Percentiles rank a stretch among this genome's conserved stretches.
Conservation (phyloP, 139 green algal species). For the Penium margaritaceum region DNA sequence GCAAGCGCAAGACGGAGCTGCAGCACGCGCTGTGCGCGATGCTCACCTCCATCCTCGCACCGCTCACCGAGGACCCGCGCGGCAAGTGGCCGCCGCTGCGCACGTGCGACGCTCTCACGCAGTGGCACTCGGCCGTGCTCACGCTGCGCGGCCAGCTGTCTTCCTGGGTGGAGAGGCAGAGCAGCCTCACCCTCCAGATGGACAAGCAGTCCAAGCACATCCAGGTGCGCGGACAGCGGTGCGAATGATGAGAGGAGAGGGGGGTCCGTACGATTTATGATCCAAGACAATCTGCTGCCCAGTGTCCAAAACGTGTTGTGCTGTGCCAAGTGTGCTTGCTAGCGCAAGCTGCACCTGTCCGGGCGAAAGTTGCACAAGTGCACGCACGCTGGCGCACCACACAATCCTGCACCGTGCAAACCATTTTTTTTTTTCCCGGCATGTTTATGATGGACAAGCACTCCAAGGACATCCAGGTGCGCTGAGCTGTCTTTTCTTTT, state of each 20-base stretch:
- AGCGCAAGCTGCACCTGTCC: no score
- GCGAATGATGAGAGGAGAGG: neutral
- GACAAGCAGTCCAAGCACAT: constrained; percentile 69
- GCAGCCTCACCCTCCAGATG: constrained; percentile 56
- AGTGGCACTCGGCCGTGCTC: constrained; percentile 49
- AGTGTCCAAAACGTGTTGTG: no score
- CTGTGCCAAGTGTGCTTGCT: no score
- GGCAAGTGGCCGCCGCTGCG: constrained; percentile 22
- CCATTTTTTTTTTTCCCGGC: no score
- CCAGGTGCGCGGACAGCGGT: neutral
- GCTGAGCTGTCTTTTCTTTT: no score
- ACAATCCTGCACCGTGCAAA: no score
- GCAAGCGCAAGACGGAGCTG: constrained; percentile 74
- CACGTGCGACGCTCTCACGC: constrained; percentile 7
- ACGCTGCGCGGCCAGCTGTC: constrained; percentile 56
- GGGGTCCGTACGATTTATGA: no score
- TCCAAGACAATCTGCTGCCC: no score
- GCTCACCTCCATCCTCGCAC: constrained; percentile 62
- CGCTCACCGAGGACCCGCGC: constrained; percentile 47
- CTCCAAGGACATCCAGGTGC: constrained; percentile 54
- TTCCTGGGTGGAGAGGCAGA: constrained; percentile 58
- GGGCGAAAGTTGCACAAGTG: no score
- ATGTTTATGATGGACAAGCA: constrained; percentile 74
- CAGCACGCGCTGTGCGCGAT: constrained; percentile 66
- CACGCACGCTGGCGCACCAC: no score